A percentile compares a stretch with the other conserved stretches of the same genome.
These are phyloP conservation scores for Coemansia sp. DNA, from an alignment of 192 early-diverging fungal genomes.

Conservation along the genomic window DNA sequence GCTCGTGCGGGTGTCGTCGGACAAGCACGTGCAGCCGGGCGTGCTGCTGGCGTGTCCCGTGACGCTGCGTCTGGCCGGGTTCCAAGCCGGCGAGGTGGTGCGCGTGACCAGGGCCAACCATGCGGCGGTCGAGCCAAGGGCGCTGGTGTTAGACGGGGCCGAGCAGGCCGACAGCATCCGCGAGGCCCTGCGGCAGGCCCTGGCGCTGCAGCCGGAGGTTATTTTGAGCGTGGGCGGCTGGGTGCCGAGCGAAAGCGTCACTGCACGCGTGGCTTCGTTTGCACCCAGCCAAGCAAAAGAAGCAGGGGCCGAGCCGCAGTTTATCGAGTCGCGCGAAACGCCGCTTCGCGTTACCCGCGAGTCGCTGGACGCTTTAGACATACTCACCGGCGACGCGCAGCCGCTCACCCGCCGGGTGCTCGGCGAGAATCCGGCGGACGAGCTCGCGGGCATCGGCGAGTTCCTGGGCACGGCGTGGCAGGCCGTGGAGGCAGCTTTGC, in stretches of 20 bases:
- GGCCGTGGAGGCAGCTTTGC: conserved; percentile 25
- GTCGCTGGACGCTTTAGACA: conserved; percentile 9
- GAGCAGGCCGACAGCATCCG: not conserved
- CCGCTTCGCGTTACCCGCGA: conserved; percentile 15
- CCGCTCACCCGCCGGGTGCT: too few species aligned
- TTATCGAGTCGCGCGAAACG: conserved; percentile 4
- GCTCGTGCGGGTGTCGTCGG: conserved; percentile 15
- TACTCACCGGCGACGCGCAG: conserved; percentile 3
- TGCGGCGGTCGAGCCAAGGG: not conserved
- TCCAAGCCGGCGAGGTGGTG: conserved; percentile 28
- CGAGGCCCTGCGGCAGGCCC: not conserved
- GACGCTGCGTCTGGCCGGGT: conserved; percentile 8
- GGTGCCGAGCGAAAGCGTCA: conserved; percentile 4
- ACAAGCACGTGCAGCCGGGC: conserved; percentile 31
- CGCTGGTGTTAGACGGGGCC: not conserved
- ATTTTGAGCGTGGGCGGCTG: conserved; percentile 16
- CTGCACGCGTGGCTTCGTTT: conserved; percentile 11
- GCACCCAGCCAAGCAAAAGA: not conserved
- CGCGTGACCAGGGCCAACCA: not conserved
- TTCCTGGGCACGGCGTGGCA: conserved; percentile 35
- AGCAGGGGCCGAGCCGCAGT: not conserved
- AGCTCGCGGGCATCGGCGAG: conserved; percentile 26
- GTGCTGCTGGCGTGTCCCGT: conserved; percentile 21
- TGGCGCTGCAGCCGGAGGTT: not conserved
- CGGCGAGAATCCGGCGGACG: too few species aligned